Conservation (phyloP, 768 basidiomycete species). For the Serendipita sp. region DNA sequence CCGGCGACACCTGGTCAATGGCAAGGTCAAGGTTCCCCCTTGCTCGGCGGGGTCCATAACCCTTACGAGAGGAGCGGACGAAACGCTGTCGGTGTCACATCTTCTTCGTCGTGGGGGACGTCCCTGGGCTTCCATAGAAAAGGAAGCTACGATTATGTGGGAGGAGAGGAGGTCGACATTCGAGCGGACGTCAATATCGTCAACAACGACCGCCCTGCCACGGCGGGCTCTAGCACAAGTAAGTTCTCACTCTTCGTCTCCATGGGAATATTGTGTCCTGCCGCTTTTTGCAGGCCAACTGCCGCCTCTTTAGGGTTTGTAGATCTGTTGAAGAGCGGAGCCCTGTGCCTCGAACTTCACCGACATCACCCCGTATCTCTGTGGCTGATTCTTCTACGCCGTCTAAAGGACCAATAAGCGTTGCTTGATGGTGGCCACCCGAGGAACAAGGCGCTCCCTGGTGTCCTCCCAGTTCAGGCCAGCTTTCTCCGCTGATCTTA, state of each 20-base stretch:
- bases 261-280: background rate
- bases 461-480: background rate
- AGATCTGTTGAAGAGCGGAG: too few species aligned
- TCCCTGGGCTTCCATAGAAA: background rate
- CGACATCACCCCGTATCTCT: background rate
- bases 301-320: background rate
- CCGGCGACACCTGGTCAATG: background rate
- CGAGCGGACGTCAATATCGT: too few species aligned
- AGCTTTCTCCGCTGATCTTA: background rate
- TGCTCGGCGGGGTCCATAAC: background rate
- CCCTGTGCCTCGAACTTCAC: background rate
- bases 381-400: background rate
- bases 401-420: background rate
- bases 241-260: background rate
- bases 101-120: background rate
- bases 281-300: background rate
- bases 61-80: background rate
- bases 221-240: background rate
- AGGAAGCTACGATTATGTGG: background rate
- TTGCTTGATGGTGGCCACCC: too few species aligned
- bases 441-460: too few species aligned
- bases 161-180: background rate
- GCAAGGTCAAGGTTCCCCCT: background rate
- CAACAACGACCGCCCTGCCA: background rate
- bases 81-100: background rate